Conservation (phyloP, 1,284 basidiomycete genomes). For the Cutaneotrichosporon cavernicola region DNA sequence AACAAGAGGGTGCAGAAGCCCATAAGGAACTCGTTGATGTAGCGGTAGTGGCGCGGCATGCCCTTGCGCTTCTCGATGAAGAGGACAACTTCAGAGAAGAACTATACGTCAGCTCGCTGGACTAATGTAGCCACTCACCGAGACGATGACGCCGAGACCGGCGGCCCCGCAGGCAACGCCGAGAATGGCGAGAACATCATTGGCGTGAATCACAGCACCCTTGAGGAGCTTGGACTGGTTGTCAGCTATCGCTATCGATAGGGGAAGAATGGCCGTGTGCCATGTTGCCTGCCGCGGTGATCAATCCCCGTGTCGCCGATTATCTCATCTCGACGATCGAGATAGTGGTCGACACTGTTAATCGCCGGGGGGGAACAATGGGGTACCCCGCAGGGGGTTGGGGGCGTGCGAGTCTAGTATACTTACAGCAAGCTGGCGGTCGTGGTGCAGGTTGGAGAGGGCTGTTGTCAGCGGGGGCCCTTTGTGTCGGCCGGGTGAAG, state of each 20-base stretch:
- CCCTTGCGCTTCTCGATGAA: conserved; percentile 21
- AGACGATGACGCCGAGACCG: conserved; percentile 19
- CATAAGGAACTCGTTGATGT: conserved; percentile 22
- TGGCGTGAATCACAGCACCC: conserved; percentile 13
- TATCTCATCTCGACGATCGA: neutral
- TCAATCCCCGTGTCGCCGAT: neutral
- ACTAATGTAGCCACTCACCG: conserved; percentile 10
- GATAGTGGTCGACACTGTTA: neutral
- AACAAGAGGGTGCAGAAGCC: conserved; percentile 16
- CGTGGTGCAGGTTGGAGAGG: conserved; percentile 13
- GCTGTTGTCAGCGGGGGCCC: conserved; percentile 6
- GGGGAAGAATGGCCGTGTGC: neutral
- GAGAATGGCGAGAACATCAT: conserved; percentile 19
- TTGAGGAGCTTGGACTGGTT: neutral
- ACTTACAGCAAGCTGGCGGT: conserved; percentile 13
- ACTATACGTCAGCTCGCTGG: conserved; percentile 9
- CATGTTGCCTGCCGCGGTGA: neutral
- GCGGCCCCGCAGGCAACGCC: conserved; percentile 17
- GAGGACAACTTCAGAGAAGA: conserved; percentile 20
- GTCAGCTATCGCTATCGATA: conserved; percentile 8
- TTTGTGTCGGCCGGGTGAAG: too few species aligned
- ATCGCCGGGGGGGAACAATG: neutral
- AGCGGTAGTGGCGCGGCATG: conserved; percentile 11
- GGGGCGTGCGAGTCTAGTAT: neutral
- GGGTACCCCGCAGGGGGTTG: neutral